Base-by-base conservation (phyloP, 306 rosid genomes). In the Mimosa pudica region DNA sequence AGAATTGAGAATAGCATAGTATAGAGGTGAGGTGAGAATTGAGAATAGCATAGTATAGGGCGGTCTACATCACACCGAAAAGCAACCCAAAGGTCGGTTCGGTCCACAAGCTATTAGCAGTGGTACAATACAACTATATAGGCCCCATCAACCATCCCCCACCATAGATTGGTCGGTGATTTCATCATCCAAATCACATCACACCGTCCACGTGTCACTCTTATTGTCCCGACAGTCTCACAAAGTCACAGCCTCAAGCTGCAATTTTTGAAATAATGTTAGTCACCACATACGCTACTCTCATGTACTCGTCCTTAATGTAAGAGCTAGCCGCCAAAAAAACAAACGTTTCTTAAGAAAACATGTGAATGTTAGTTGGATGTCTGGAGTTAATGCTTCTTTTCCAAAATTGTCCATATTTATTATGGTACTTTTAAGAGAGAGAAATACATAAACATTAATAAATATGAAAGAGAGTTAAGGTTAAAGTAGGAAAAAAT, bases 51-150 rank as follows among this genome's bases (percentile, higher is more conserved):
- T 30, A 6, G 1, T 66, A 24, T 24, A 3, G 49, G 32, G 18
- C 48, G 49, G 71, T 14, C 71, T 12, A 17, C 71, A 66, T 86
- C 85, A 77, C 35, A 6, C 76, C 77, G 24, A 32, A 69, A 72
- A 89, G 83, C 79, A 68, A 81, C 44, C 71, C 48, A 13, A 66
- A 77, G 78, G 92, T 82, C 90, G 89, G 94, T 92, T 80, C 33
- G 48, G 72, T 68, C 74, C 54, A 10, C 76, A 60, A 36, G 74
- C 65, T 73, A 83, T 62, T 2, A 24, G 30, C 30, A 24, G 30
- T 24, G 30, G 30, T 24, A 24, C 30, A 24, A 24, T 24, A 12
- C 74, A 64, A 83, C 81, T 76, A 85, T 83, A 44, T 54, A 45
- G 66, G 87, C 14, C 84, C 91, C 79, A 71, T 36, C 66, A 12